Evolutionary conservation across 108 stramenopile species (phyloP).

Genomic region (Stephanodiscus triporus): DNA sequence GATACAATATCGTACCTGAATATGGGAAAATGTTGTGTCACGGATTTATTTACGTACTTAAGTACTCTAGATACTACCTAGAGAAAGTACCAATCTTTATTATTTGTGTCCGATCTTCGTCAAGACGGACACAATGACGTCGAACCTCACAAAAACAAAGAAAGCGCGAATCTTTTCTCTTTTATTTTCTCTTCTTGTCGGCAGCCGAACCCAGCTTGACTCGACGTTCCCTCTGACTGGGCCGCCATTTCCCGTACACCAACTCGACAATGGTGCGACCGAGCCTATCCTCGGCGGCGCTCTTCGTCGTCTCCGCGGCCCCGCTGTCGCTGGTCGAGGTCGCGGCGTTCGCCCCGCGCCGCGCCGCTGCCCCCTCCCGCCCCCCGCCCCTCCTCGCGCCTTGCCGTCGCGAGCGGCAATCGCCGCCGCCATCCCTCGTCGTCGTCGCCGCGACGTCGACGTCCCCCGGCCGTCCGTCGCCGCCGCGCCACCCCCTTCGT

Average conservation of each 20-base stretch:
- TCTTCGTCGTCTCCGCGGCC: neutral
- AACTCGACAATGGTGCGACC: neutral
- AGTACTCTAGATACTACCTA: too few relatives aligned
- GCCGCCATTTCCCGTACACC: too few relatives aligned
- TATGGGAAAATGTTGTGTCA: too few relatives aligned
- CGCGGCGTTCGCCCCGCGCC: neutral
- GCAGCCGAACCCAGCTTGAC: too few relatives aligned
- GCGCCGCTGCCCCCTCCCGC: neutral
- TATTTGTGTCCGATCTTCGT: neutral
- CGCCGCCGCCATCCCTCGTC: neutral
- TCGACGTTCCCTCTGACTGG: too few relatives aligned
- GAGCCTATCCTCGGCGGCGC: neutral
- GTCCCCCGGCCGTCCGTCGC: neutral
- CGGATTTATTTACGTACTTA: too few relatives aligned
- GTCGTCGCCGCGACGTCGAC: neutral
- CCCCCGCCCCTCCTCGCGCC: too few relatives aligned
- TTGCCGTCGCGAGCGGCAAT: neutral
- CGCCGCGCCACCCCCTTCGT: slow-evolving; percentile 4
- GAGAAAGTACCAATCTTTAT: neutral
- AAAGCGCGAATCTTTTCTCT: too few relatives aligned
- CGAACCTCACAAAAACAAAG: too few relatives aligned
- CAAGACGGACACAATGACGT: too few relatives aligned
- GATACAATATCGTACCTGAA: too few relatives aligned
- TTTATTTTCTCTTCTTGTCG: too few relatives aligned
- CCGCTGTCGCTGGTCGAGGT: neutral